Conservation (phyloP, 805 yeast genomes). For the Lachancea quebecensis region DNA sequence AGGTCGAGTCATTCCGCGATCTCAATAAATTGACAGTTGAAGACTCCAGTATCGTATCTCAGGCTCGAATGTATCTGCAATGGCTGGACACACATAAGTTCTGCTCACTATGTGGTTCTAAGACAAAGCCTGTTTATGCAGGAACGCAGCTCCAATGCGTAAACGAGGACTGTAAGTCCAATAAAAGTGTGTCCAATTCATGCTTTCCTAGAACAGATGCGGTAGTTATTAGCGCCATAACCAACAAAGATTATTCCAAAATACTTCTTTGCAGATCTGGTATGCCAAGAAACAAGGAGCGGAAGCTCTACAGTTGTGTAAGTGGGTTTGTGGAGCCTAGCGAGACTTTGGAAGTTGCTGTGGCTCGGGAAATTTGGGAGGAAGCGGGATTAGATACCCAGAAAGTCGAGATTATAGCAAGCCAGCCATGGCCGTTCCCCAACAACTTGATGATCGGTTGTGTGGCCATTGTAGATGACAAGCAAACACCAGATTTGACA, state of each 20-base stretch:
- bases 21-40: constrained; percentile 14
- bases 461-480: constrained; percentile 61
- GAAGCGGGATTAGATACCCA: constrained; percentile 73
- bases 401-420: constrained; percentile 52
- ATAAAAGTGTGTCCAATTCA: constrained; percentile 55
- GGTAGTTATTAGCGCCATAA: constrained; percentile 74
- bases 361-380: constrained; percentile 87
- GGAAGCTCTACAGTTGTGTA: constrained; percentile 73
- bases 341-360: constrained; percentile 84
- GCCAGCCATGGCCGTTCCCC: constrained; percentile 99
- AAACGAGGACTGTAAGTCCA: constrained; percentile 11
- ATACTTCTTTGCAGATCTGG: constrained; percentile 30
- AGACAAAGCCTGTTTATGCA: constrained; percentile 54
- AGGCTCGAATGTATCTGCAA: constrained; percentile 77
- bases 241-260: constrained; percentile 39
- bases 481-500: constrained; percentile 60
- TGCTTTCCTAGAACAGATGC: constrained; percentile 92
- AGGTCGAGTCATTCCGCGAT: constrained; percentile 5
- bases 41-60: constrained; percentile 68
- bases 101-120: constrained; percentile 83
- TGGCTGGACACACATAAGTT: constrained; percentile 70
- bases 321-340: constrained; percentile 97
- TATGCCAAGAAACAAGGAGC: constrained; percentile 63
- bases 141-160: constrained; percentile 59
- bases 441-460: constrained; percentile 93